Percentiles rank a stretch among this genome's conserved stretches.
Conservation (phyloP, 1,139 yeast species). For the Nakaseomyces sp. region DNA sequence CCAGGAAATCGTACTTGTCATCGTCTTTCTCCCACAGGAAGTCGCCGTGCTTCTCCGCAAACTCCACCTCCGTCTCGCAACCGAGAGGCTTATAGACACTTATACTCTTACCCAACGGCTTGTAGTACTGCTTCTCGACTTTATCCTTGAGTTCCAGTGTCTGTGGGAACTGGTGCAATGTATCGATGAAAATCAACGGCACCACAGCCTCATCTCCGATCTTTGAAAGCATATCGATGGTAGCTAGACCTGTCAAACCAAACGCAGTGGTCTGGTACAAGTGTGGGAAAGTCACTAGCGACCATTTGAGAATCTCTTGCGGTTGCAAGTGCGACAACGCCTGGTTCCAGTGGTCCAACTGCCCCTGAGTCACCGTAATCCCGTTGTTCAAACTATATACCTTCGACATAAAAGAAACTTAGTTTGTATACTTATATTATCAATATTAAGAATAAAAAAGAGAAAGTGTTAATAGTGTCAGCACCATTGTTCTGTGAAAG, state of each 20-base stretch:
- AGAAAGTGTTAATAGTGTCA: no score
- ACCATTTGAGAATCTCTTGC: conserved; percentile 72
- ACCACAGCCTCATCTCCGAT: conserved; percentile 34
- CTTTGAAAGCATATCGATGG: conserved; percentile 73
- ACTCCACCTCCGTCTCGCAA: conserved; percentile 51
- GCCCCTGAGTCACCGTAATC: conserved; percentile 38
- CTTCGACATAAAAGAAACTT: conserved; percentile 10
- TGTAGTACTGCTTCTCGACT: conserved; percentile 45
- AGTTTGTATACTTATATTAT: no score
- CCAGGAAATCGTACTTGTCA: conserved; percentile 70
- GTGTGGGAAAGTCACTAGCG: conserved; percentile 68
- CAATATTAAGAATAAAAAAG: no score
- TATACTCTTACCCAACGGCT: conserved; percentile 34
- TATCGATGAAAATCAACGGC: conserved; percentile 80
- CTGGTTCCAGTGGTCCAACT: conserved; percentile 55
- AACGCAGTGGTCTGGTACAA: conserved; percentile 90
- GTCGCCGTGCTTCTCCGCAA: conserved; percentile 60
- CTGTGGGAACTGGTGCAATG: conserved; percentile 88
- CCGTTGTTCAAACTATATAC: conserved; percentile 20
- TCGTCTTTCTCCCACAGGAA: conserved; percentile 81
- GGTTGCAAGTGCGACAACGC: conserved; percentile 49
- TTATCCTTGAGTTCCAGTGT: conserved; percentile 66
- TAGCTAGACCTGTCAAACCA: conserved; percentile 86
- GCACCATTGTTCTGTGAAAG: no score
- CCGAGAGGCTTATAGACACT: conserved; percentile 61